Conservation (phyloP, 2,329 filamentous ascomycete genomes). For the Nectriaceae sp. region DNA sequence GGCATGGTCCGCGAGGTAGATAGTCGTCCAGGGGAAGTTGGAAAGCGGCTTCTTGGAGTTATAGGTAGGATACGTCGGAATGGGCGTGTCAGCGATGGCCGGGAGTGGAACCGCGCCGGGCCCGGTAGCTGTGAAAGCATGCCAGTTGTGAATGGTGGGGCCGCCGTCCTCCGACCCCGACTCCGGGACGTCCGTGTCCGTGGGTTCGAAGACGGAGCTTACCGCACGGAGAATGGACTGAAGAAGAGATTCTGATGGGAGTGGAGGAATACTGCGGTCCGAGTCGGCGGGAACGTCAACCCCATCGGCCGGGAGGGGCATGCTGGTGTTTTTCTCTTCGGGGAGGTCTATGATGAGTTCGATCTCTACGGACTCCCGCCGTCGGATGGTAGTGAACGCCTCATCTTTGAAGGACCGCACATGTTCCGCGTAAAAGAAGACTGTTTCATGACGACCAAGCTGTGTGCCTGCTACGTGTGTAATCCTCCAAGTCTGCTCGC, state of each 20-base stretch:
- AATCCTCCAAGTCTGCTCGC: constrained; percentile 64
- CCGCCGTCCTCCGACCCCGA: constrained; percentile 28
- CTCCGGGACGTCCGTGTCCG: constrained; percentile 32
- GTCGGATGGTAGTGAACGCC: constrained; percentile 77
- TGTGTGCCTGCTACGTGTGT: constrained; percentile 79
- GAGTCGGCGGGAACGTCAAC: constrained; percentile 17
- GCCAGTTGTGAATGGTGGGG: constrained; percentile 48
- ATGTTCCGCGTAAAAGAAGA: constrained; percentile 76
- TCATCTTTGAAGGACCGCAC: constrained; percentile 78
- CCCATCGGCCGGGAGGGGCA: constrained; percentile 14
- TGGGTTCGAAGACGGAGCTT: constrained; percentile 44
- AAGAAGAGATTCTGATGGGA: constrained; percentile 43
- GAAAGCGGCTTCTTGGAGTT: constrained; percentile 37
- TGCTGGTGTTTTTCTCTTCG: constrained; percentile 27
- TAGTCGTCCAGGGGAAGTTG: constrained; percentile 65
- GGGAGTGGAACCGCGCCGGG: constrained; percentile 70
- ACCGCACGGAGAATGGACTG: constrained; percentile 49
- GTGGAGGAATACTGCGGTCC: constrained; percentile 8
- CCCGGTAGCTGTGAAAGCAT: constrained; percentile 56
- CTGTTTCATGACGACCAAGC: constrained; percentile 83
- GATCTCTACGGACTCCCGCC: constrained; percentile 72
- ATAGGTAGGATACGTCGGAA: constrained; percentile 44
- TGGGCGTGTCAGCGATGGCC: constrained; percentile 58
- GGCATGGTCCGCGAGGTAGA: constrained; percentile 71
- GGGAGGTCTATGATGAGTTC: constrained; percentile 53